Evolutionary conservation across 129 eudicot species (phyloP).

Genomic region (Chrysanthemum lavandulifolium): DNA sequence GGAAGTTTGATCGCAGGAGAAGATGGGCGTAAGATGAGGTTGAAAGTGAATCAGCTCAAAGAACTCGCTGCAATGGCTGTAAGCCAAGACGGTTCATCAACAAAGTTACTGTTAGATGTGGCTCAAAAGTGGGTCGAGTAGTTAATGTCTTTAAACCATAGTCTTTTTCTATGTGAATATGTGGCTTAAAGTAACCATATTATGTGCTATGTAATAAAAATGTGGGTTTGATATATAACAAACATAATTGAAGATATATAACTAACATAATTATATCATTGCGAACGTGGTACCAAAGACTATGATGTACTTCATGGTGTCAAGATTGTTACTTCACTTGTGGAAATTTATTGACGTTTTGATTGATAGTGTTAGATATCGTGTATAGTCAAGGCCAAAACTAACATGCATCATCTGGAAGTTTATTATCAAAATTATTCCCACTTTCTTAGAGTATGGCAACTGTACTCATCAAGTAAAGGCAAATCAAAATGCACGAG

Average conservation of each 20-base stretch:
- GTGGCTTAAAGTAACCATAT: background rate
- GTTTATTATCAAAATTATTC: too few relatives aligned
- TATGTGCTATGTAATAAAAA: background rate
- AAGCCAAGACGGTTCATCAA: conserved; percentile 34
- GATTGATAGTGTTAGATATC: too few relatives aligned
- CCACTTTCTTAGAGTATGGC: too few relatives aligned
- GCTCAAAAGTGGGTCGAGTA: conserved; percentile 8
- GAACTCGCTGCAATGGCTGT: conserved; percentile 9
- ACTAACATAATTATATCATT: background rate
- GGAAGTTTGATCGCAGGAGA: conserved; percentile 33
- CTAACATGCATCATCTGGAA: too few relatives aligned
- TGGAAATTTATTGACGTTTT: too few relatives aligned
- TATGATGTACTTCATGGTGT: too few relatives aligned
- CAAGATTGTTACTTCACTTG: too few relatives aligned
- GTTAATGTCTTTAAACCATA: background rate
- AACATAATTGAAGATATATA: background rate
- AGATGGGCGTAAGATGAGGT: conserved; percentile 34
- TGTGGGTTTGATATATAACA: background rate
- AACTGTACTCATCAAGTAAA: too few relatives aligned
- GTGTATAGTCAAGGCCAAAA: too few relatives aligned
- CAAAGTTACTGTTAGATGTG: conserved; percentile 9
- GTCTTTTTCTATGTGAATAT: background rate
- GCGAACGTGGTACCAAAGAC: too few relatives aligned
- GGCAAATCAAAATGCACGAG: too few relatives aligned
- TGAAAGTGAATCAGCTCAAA: conserved; percentile 18